Conservation (phyloP, 352 stramenopile genomes). For the Phytopythium mirpurense region DNA sequence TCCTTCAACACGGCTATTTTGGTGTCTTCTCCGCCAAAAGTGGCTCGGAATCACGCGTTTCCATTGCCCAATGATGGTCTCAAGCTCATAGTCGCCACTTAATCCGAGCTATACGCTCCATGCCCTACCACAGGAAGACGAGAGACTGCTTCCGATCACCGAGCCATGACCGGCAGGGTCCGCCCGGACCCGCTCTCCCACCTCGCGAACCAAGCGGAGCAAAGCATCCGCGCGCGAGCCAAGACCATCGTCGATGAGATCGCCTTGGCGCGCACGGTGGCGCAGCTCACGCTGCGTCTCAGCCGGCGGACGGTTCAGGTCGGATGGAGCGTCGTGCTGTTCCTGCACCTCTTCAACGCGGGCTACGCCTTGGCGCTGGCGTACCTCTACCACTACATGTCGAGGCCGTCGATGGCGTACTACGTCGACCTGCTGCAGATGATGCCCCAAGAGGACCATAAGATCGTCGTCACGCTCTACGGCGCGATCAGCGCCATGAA, state of each 20-base stretch:
- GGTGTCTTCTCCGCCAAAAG: neutral
- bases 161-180: neutral
- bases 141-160: too few relatives aligned
- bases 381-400: constrained; percentile 25
- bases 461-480: constrained; percentile 15
- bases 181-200: constrained; percentile 7
- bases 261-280: constrained; percentile 12
- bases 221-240: constrained; percentile 12
- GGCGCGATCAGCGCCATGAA: constrained; percentile 18
- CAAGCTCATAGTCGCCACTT: too few relatives aligned
- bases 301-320: constrained; percentile 12
- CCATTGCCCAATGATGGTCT: too few relatives aligned
- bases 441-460: constrained; percentile 28
- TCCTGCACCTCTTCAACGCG: constrained; percentile 26
- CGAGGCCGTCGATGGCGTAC: constrained; percentile 20
- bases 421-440: constrained; percentile 23
- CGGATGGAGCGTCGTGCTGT: constrained; percentile 19
- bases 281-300: constrained; percentile 17
- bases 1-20: too few relatives aligned
- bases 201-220: constrained; percentile 11
- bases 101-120: too few relatives aligned
- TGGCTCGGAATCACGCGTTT: too few relatives aligned
- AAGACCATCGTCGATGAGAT: constrained; percentile 17
- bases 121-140: too few relatives aligned
- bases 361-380: constrained; percentile 17